Conservation (phyloP, 768 basidiomycete genomes). For the Psilocybe sp. region DNA sequence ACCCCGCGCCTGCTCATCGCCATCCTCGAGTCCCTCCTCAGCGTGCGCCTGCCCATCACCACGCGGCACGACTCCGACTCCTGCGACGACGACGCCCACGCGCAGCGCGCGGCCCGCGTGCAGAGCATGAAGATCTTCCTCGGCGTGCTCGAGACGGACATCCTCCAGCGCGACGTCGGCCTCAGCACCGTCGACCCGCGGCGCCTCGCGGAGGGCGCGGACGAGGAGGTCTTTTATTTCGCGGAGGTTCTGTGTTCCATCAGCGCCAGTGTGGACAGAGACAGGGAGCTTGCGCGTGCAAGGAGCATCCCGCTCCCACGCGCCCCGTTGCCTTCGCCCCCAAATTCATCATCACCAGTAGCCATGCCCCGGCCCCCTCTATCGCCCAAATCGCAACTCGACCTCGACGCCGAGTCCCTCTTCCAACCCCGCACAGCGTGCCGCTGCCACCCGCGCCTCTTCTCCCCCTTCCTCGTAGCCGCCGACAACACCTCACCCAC, state of each 20-base stretch:
- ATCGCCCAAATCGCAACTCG: slow-evolving; percentile 16
- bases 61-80: too few species aligned
- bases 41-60: slow-evolving; percentile 54
- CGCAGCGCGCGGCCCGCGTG: slow-evolving; percentile 33
- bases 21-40: slow-evolving; percentile 62
- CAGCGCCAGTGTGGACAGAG: slow-evolving; percentile 41
- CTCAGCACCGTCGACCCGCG: slow-evolving; percentile 65
- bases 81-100: slow-evolving; percentile 26
- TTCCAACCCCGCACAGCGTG: too few species aligned
- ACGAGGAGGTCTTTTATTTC: slow-evolving; percentile 63
- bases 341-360: not conserved
- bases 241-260: slow-evolving; percentile 72
- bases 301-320: not conserved
- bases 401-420: slow-evolving; percentile 21
- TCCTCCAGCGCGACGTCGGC: slow-evolving; percentile 59
- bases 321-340: not conserved
- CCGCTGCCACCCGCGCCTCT: slow-evolving; percentile 15
- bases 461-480: slow-evolving; percentile 16
- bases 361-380: not conserved
- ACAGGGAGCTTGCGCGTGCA: not conserved
- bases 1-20: slow-evolving; percentile 71
- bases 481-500: too few species aligned
- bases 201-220: slow-evolving; percentile 58
- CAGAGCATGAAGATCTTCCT: slow-evolving; percentile 74
- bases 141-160: slow-evolving; percentile 67